A percentile compares a stretch with the other conserved stretches of the same genome.
phyloP scores from a whole-genome alignment of 306 rosid genomes.

The Ormosia emarginata region DNA sequence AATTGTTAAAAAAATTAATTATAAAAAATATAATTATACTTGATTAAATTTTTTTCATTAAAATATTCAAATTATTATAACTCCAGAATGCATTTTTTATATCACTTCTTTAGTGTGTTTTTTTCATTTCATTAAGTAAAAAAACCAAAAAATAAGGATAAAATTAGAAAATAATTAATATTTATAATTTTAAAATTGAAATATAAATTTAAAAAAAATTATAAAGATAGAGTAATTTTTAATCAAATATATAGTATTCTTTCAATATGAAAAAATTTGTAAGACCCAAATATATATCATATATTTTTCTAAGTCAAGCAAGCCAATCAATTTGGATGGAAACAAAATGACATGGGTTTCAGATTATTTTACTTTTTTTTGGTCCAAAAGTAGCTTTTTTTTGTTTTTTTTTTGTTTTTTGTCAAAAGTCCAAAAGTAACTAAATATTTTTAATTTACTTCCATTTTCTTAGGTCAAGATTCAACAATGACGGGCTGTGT shows the following conservation, averaged over 20 bases:
- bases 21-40: no score
- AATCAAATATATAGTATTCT: neutral
- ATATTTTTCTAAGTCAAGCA: neutral
- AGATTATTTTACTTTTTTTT: neutral
- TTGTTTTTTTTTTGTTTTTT: no score
- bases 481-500: constrained; percentile 39
- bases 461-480: constrained; percentile 32
- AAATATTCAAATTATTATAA: no score
- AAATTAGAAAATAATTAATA: no score
- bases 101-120: no score
- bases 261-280: neutral
- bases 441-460: neutral
- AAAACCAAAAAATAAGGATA: no score
- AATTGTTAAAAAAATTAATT: no score
- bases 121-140: no score
- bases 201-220: neutral
- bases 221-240: neutral
- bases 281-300: neutral
- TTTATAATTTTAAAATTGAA: no score
- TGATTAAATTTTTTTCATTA: no score
- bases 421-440: neutral
- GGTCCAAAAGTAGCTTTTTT: no score
- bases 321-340: neutral
- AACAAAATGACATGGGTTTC: neutral
- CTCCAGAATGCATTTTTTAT: no score